phyloP scores from a whole-genome alignment of 208 protist species.

The Trypanosoma avium region DNA sequence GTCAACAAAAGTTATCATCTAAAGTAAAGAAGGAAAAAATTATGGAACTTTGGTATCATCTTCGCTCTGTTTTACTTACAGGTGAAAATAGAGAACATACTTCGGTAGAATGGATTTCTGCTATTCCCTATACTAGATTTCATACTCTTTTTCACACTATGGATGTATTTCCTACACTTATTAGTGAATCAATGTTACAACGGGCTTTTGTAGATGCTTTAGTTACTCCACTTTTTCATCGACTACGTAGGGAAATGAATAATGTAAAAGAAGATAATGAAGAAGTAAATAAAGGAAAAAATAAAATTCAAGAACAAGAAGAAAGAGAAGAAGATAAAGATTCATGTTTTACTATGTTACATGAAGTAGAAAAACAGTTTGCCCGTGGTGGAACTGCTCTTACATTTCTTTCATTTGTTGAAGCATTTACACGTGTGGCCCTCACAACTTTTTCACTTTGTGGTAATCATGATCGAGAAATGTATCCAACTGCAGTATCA shows the following conservation, averaged over 20 bases:
- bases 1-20: too few relatives aligned
- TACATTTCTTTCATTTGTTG: slow-evolving; percentile 59
- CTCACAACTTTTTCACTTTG: slow-evolving; percentile 68
- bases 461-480: slow-evolving; percentile 23
- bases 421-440: slow-evolving; percentile 73
- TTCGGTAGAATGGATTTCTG: slow-evolving; percentile 21
- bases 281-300: too few relatives aligned
- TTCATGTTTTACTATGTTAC: not conserved
- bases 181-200: slow-evolving; percentile 40
- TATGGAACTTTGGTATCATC: too few relatives aligned
- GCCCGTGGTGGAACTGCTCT: slow-evolving; percentile 28
- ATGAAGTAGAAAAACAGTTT: slow-evolving; percentile 11
- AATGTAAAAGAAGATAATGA: not conserved
- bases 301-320: too few relatives aligned
- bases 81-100: slow-evolving; percentile 40
- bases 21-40: too few relatives aligned
- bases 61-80: slow-evolving; percentile 32
- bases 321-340: slow-evolving; percentile 5
- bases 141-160: slow-evolving; percentile 50
- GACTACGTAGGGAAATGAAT: slow-evolving; percentile 12
- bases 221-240: slow-evolving; percentile 37
- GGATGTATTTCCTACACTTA: slow-evolving; percentile 64
- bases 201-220: slow-evolving; percentile 61
- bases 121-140: slow-evolving; percentile 48
- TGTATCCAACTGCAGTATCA: slow-evolving; percentile 55